phyloP scores from a whole-genome alignment of 495 filamentous ascomycete genomes.

The Lepidopterella palustris region DNA sequence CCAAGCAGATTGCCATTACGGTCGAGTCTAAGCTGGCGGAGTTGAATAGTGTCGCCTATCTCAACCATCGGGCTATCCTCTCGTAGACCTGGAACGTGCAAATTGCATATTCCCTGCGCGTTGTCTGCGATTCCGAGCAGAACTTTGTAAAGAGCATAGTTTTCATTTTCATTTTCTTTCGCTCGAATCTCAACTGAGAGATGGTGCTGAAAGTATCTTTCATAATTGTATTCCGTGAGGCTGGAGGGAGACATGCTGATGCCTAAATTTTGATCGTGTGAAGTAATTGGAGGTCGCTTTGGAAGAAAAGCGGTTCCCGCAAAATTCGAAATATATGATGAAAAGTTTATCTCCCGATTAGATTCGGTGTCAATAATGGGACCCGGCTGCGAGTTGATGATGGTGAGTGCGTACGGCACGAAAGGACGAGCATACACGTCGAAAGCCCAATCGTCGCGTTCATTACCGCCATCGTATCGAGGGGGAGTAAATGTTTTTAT shows the following conservation, averaged over 20 bases:
- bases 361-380: slow-evolving; percentile 5
- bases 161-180: slow-evolving; percentile 16
- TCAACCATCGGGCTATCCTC: slow-evolving; percentile 23
- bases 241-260: not conserved
- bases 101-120: slow-evolving; percentile 6
- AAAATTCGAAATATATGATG: slow-evolving; percentile 15
- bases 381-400: slow-evolving; percentile 28
- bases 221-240: slow-evolving; percentile 5
- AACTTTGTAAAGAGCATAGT: slow-evolving; percentile 22
- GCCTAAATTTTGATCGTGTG: not conserved
- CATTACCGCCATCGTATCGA: not conserved
- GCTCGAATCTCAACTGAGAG: slow-evolving; percentile 13
- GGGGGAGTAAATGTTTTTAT: not conserved
- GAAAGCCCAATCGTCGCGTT: slow-evolving; percentile 11
- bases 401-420: slow-evolving; percentile 30
- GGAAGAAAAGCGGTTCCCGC: slow-evolving; percentile 17
- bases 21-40: slow-evolving; percentile 20
- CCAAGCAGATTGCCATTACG: slow-evolving; percentile 9
- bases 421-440: slow-evolving; percentile 37
- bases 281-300: not conserved
- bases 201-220: slow-evolving; percentile 22
- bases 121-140: slow-evolving; percentile 1
- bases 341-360: slow-evolving; percentile 11
- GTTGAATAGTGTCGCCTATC: slow-evolving; percentile 22
- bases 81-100: slow-evolving; percentile 26